phyloP scores from a whole-genome alignment of 1,139 yeast species.

The Blastobotrys niveus region DNA sequence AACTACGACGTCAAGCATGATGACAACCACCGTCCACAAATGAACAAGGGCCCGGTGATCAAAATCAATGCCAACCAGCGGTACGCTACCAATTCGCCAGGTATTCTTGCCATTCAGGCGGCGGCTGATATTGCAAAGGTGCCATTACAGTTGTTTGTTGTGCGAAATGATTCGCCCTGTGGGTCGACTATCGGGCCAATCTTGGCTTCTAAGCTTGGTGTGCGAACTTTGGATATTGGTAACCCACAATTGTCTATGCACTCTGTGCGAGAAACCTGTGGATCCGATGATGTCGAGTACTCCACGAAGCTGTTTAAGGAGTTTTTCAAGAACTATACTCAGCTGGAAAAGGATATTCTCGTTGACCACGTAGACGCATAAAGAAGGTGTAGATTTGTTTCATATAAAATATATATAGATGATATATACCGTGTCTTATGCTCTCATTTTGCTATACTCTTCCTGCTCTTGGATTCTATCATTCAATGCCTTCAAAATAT shows the following conservation, averaged over 20 bases:
- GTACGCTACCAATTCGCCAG: constrained; percentile 89
- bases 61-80: constrained; percentile 93
- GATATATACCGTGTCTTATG: too few relatives aligned
- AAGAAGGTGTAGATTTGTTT: background rate
- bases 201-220: constrained; percentile 79
- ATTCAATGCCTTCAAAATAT: constrained; percentile 19
- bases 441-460: background rate
- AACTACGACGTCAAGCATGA: constrained; percentile 78
- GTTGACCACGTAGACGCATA: constrained; percentile 19
- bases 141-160: constrained; percentile 62
- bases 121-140: constrained; percentile 61
- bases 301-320: constrained; percentile 57
- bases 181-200: constrained; percentile 98
- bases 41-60: constrained; percentile 88
- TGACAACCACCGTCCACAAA: constrained; percentile 64
- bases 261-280: constrained; percentile 90
- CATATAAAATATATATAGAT: background rate
- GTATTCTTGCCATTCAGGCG: constrained; percentile 70
- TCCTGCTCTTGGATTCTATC: constrained; percentile 9
- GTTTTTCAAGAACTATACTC: constrained; percentile 43
- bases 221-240: constrained; percentile 86
- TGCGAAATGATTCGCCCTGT: constrained; percentile 86
- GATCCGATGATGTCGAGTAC: constrained; percentile 63
- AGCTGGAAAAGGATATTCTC: constrained; percentile 25
- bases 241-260: constrained; percentile 96